A percentile compares a stretch with the other conserved stretches of the same genome.
phyloP scores from a whole-genome alignment of 768 basidiomycete species.

The Terana coerulea region DNA sequence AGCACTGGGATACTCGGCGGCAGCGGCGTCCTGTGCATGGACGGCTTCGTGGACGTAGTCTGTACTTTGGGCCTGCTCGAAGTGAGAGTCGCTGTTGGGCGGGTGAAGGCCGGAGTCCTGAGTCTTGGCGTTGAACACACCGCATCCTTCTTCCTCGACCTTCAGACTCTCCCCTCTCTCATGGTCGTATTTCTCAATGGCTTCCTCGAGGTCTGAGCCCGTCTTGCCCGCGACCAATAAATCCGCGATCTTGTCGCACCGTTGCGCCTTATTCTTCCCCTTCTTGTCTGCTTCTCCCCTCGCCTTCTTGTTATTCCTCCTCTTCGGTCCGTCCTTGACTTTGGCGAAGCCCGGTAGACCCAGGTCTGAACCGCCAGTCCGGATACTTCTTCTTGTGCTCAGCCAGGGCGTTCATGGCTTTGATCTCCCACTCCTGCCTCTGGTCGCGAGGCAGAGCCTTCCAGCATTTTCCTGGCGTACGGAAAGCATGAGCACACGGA shows the following conservation, averaged over 20 bases:
- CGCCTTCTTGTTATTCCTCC: constrained; percentile 31
- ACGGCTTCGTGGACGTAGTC: constrained; percentile 1
- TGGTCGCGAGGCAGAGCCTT: constrained; percentile 64
- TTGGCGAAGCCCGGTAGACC: constrained; percentile 42
- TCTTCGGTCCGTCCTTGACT: constrained; percentile 38
- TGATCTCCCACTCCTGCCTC: constrained; percentile 72
- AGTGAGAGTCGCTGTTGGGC: background rate
- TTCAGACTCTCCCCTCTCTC: constrained; percentile 18
- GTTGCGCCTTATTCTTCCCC: constrained; percentile 49
- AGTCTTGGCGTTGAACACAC: constrained; percentile 8
- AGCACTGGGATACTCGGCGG: background rate
- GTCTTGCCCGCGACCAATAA: constrained; percentile 64
- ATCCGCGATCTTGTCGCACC: constrained; percentile 66
- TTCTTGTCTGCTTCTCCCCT: constrained; percentile 34
- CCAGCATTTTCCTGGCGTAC: constrained; percentile 64
- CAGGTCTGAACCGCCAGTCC: constrained; percentile 79
- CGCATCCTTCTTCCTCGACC: constrained; percentile 24
- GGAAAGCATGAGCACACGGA: too few species aligned
- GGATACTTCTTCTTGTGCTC: constrained; percentile 75
- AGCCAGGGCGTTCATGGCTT: constrained; percentile 64
- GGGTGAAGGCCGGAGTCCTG: constrained; percentile 9
- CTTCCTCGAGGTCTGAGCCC: constrained; percentile 56
- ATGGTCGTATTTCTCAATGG: constrained; percentile 59
- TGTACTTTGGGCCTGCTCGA: background rate
- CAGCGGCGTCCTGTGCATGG: too few species aligned